phyloP scores from a whole-genome alignment of 1,139 yeast genomes.

The Zygosaccharomyces pseudobailii region DNA sequence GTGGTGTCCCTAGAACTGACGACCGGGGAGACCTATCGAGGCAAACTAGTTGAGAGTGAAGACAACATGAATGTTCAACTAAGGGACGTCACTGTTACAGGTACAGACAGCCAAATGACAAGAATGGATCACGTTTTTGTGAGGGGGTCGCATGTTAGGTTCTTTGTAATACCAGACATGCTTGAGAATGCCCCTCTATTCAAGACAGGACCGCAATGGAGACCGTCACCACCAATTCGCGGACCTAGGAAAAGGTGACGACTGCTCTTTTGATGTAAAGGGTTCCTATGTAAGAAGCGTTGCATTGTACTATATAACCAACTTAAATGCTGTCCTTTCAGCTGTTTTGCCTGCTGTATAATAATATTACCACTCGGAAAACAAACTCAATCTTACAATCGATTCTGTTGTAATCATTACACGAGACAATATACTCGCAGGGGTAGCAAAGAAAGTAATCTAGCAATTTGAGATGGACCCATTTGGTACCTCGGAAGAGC shows the following conservation, averaged over 20 bases:
- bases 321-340: neutral
- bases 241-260: conserved; percentile 47
- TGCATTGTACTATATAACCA: neutral
- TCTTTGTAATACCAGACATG: conserved; percentile 84
- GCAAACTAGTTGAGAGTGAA: conserved; percentile 69
- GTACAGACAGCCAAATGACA: conserved; percentile 66
- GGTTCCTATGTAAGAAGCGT: neutral
- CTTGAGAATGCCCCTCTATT: conserved; percentile 84
- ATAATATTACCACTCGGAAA: neutral
- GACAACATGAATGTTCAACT: conserved; percentile 94
- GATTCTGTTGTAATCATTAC: neutral
- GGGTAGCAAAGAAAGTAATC: neutral
- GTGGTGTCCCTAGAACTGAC: conserved; percentile 75
- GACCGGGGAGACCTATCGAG: conserved; percentile 84
- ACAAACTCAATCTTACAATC: neutral
- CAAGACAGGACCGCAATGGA: conserved; percentile 55
- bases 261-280: neutral
- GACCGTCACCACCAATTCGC: conserved; percentile 67
- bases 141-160: conserved; percentile 85
- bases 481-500: conserved; percentile 30
- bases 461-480: conserved; percentile 12
- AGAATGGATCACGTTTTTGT: conserved; percentile 84
- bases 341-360: neutral
- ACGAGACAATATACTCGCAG: neutral
- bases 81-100: conserved; percentile 76